A percentile compares a stretch with the other conserved stretches of the same genome.
Evolutionary conservation across 2,329 filamentous ascomycete species (phyloP).

Genomic region (Diplodia scrobiculata): DNA sequence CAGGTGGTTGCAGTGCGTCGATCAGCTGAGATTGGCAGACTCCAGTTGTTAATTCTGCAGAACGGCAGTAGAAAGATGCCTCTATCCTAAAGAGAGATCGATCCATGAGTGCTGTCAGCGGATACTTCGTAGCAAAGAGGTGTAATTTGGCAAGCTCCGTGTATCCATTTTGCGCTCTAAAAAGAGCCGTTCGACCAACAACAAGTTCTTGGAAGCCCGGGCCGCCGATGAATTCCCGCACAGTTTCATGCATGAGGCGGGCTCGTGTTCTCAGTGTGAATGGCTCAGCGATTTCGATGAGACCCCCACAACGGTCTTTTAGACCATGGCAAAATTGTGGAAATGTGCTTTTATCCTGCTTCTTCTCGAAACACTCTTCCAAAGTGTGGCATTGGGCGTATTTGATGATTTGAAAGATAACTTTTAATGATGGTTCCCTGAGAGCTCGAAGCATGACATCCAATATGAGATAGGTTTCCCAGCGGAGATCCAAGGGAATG

Average conservation of each 20-base stretch:
- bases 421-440: neutral
- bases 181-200: neutral
- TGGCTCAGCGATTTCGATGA: neutral
- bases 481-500: neutral
- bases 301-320: neutral
- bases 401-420: neutral
- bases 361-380: neutral
- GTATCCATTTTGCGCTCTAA: slow-evolving; percentile 1
- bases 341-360: neutral
- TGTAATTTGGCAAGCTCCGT: neutral
- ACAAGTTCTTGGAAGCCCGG: neutral
- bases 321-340: neutral
- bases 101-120: no score
- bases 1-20: neutral
- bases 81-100: no score
- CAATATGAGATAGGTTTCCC: neutral
- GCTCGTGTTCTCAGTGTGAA: neutral
- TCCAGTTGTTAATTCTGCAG: neutral
- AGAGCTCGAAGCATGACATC: neutral
- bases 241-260: slow-evolving; percentile 1
- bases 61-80: neutral
- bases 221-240: neutral
- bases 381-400: neutral
- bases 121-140: neutral
- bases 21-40: neutral